These are phyloP conservation scores for Xylaria castorea DNA, from an alignment of 495 filamentous ascomycete genomes.

Conservation along the genomic window DNA sequence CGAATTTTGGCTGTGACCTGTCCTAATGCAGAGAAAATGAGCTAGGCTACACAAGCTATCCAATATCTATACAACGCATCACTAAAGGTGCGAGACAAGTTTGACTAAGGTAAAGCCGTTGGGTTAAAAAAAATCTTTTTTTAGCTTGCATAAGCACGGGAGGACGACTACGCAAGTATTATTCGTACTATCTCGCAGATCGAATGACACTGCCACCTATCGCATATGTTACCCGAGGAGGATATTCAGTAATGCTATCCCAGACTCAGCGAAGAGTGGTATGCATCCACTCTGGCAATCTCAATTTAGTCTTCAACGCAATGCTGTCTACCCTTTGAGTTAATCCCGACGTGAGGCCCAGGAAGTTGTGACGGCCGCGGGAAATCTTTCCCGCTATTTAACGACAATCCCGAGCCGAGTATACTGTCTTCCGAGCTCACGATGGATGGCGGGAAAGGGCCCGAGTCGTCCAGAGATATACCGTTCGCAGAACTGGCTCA, in stretches of 20 bases:
- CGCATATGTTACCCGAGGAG: not conserved
- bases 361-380: not conserved
- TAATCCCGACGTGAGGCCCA: not conserved
- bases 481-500: not conserved
- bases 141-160: not conserved
- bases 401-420: not conserved
- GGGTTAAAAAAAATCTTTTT: not conserved
- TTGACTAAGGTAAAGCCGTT: not conserved
- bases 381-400: not conserved
- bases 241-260: not conserved
- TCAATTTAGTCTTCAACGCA: too few species aligned
- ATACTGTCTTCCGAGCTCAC: not conserved
- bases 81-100: not conserved
- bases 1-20: not conserved
- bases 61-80: too few species aligned
- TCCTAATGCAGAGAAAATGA: not conserved
- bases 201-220: not conserved
- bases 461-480: not conserved
- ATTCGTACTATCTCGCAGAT: not conserved
- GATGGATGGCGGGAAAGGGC: not conserved
- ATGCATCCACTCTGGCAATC: not conserved
- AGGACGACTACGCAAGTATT: not conserved
- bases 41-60: not conserved
- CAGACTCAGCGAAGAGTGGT: not conserved
- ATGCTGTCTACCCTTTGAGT: not conserved